Base-by-base conservation (phyloP, 257 asterid species). In the Plantago elongata region DNA sequence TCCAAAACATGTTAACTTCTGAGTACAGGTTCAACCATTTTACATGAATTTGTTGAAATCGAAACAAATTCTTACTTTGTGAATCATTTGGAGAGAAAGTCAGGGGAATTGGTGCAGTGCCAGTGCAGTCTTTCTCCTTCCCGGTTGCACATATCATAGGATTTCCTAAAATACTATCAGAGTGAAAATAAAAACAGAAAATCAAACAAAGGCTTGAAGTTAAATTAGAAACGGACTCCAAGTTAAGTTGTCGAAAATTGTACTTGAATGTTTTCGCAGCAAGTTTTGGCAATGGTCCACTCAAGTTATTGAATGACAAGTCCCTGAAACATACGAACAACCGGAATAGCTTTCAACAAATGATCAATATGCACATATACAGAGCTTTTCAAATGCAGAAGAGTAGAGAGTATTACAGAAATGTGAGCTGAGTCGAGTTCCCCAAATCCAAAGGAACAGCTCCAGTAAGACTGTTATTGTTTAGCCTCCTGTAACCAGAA, bases 141-240 rank as follows among this genome's bases (percentile, higher is more conserved):
- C 97, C 95, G 64, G 95, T 81, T 70, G 85, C 78, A 79, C 99
- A 92, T 72, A 92, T 84, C 84, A 84, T 79, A 10, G 94, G 82
- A 76, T 92, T 92, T 58, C 99, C 99, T 42, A 89, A 57, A 71
- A 92, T 73, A 79, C 97, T 92, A 80, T 11, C 16, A 61, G 22
- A 64, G 7, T 9, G 14, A 47, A 50, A 45, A 7, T 11, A 9
- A 1, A 22, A 10, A 9, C 45, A 50, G 62, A 30, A 61, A 63
- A 40, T 44, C 44, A 17, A 51, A 58, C 40, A 45, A 51, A 12
- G 22, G 38, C 54, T 9, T 22, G 34, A 54, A 18, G 18, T 3
- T n/a, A 8, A 57, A 34, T 54, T 17, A 11, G 27, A 3, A 37
- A 12, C 37, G 16, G 42, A 68, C 59, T 10, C 72, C 56, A 11